These are phyloP conservation scores for Exophiala sideris DNA, from an alignment of 2,329 filamentous ascomycete genomes.

Conservation along the genomic window DNA sequence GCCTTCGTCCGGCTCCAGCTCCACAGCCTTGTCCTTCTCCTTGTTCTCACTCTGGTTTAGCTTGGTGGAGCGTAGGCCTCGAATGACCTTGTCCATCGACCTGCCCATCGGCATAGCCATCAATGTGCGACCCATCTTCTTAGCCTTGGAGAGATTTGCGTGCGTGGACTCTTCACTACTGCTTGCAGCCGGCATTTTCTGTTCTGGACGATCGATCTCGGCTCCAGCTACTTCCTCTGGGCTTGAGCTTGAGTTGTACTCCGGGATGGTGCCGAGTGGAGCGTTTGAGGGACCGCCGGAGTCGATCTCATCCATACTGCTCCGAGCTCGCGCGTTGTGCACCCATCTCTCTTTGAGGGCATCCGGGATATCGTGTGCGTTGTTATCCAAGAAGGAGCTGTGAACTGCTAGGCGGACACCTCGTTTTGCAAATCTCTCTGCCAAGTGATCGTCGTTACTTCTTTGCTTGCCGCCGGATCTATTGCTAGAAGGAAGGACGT, in stretches of 20 bases:
- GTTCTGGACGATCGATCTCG: background rate
- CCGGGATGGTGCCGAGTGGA: constrained; percentile 24
- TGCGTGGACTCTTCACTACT: background rate
- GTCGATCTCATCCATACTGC: background rate
- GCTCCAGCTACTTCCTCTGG: background rate
- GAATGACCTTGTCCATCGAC: constrained; percentile 14
- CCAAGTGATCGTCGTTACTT: constrained; percentile 4
- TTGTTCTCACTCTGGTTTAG: background rate
- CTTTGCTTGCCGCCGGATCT: constrained; percentile 2
- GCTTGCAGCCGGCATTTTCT: background rate
- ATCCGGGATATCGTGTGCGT: constrained; percentile 24
- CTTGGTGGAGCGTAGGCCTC: constrained; percentile 3
- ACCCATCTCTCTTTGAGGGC: constrained; percentile 28
- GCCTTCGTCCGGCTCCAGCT: background rate
- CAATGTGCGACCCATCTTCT: constrained; percentile 13
- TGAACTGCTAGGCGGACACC: constrained; percentile 27
- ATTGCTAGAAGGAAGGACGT: constrained; percentile 19
- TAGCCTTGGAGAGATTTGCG: constrained; percentile 6
- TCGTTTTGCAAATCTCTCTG: constrained; percentile 24
- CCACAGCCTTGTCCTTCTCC: background rate
- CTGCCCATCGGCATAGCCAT: constrained; percentile 11
- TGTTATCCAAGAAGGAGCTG: constrained; percentile 27
- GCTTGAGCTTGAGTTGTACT: constrained; percentile 17
- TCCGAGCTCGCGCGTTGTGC: constrained; percentile 11
- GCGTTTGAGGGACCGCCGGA: constrained; percentile 11